These are phyloP conservation scores for Rossbeevera mucosa DNA, from an alignment of 768 basidiomycete genomes.

Conservation along the genomic window DNA sequence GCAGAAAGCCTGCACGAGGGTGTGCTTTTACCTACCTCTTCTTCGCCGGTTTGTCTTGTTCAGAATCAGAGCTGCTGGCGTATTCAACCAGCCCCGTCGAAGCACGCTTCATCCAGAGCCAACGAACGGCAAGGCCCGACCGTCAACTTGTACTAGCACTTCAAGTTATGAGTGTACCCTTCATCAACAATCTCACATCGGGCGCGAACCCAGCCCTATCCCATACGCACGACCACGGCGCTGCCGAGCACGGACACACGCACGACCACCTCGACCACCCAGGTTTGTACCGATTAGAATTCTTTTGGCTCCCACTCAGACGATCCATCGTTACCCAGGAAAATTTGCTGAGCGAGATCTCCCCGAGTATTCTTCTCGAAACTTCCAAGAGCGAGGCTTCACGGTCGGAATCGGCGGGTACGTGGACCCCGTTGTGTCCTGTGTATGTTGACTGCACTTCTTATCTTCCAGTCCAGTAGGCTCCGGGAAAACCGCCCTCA, in stretches of 20 bases:
- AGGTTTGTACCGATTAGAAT: constrained; percentile 42
- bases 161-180: constrained; percentile 74
- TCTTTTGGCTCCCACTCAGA: neutral
- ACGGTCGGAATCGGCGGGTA: constrained; percentile 98
- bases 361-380: constrained; percentile 78
- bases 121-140: constrained; percentile 11
- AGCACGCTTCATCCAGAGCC: constrained; percentile 20
- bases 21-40: constrained; percentile 32
- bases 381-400: constrained; percentile 92
- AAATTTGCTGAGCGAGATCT: constrained; percentile 90
- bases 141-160: neutral
- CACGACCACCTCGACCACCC: constrained; percentile 91
- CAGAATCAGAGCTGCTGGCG: constrained; percentile 39
- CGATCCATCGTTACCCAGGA: constrained; percentile 42
- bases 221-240: constrained; percentile 51
- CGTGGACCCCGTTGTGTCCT: constrained; percentile 22
- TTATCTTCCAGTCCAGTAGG: constrained; percentile 77
- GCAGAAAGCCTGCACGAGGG: neutral
- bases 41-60: constrained; percentile 30
- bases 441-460: neutral
- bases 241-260: constrained; percentile 86
- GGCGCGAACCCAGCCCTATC: constrained; percentile 30
- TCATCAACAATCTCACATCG: constrained; percentile 64
- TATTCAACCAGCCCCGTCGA: constrained; percentile 43
- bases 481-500: constrained; percentile 94